Percentiles rank a stretch among this genome's conserved stretches.
Conservation (phyloP, 768 basidiomycete species). For the Tylopilus cervinicoccineus region DNA sequence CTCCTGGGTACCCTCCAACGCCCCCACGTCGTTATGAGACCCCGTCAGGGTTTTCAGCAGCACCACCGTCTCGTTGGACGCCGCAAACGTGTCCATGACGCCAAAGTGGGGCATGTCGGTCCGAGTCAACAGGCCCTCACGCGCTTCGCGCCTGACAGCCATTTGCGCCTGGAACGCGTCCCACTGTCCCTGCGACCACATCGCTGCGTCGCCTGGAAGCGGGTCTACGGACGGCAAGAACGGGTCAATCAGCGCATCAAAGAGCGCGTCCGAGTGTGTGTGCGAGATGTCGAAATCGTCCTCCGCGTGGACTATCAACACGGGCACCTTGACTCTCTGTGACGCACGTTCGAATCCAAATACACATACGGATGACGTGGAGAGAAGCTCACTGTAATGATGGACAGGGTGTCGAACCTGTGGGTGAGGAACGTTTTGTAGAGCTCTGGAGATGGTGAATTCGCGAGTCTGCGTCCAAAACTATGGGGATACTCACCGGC, state of each 20-base stretch:
- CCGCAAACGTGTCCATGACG: slow-evolving; percentile 49
- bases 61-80: slow-evolving; percentile 44
- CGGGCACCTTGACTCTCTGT: slow-evolving; percentile 63
- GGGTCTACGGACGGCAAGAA: slow-evolving; percentile 49
- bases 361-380: neutral
- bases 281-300: slow-evolving; percentile 74
- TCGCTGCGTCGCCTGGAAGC: slow-evolving; percentile 29
- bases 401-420: slow-evolving; percentile 58
- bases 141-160: slow-evolving; percentile 36
- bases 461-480: neutral
- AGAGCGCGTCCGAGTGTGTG: slow-evolving; percentile 64
- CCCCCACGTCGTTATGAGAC: slow-evolving; percentile 53
- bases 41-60: slow-evolving; percentile 57
- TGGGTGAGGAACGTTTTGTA: slow-evolving; percentile 52
- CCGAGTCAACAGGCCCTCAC: slow-evolving; percentile 43
- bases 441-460: slow-evolving; percentile 38
- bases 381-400: slow-evolving; percentile 49
- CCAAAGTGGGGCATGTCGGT: slow-evolving; percentile 47
- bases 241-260: slow-evolving; percentile 62
- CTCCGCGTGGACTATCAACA: slow-evolving; percentile 70
- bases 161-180: slow-evolving; percentile 36
- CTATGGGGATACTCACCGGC: slow-evolving; percentile 50
- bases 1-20: slow-evolving; percentile 69
- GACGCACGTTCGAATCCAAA: neutral
- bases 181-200: slow-evolving; percentile 43